Base-by-base conservation (phyloP, 2,329 filamentous ascomycete genomes). In the Diaporthe destruens region DNA sequence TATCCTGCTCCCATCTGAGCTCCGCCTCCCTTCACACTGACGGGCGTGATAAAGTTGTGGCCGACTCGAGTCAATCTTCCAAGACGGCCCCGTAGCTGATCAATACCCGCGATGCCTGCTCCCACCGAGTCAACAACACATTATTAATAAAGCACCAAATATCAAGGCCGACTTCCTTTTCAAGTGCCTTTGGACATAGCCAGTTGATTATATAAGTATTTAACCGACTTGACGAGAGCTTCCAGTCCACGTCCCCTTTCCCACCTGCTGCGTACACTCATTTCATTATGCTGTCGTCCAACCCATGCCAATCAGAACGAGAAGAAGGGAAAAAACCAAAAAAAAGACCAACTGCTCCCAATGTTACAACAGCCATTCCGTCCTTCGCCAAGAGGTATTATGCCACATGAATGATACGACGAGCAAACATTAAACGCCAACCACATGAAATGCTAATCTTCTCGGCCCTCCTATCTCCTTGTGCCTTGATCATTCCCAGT, bases 341-440 rank as follows among this genome's bases (percentile, higher is more conserved):
- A 8, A 51, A 9, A 1, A 32, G 23, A n/a, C 44, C 61, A 47
- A 44, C n/a, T 70, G 47, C 44, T 34, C 39, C 39, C 39, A 3
- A 42, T 5, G 39, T 42, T 32, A 36, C 61, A 63, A 7, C 67
- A 55, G 14, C 61, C 49, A 32, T 57, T 71, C 14, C 7, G 47
- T 44, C 23, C 29, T 32, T 42, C 42, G 36, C 49, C 20, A 36
- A 53, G 39, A 70, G 32, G 55, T 61, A 61, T 61, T 34, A 54
- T 61, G 67, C 67, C 44, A n/a, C 36, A 29, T 14, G 39, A 69
- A 70, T 32, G 12, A 69, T 51, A 20, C 23, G 49, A 69, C 36
- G 44, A 36, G 36, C 47, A 63, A 71, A 73, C 39, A 57, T 25
- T 34, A 71, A 71, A 73, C 68, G 61, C 68, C 72, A 23, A 23